Percentiles rank a stretch among this genome's conserved stretches.
Conservation (phyloP, 1,284 basidiomycete species). For the Trichosporon faecale region DNA sequence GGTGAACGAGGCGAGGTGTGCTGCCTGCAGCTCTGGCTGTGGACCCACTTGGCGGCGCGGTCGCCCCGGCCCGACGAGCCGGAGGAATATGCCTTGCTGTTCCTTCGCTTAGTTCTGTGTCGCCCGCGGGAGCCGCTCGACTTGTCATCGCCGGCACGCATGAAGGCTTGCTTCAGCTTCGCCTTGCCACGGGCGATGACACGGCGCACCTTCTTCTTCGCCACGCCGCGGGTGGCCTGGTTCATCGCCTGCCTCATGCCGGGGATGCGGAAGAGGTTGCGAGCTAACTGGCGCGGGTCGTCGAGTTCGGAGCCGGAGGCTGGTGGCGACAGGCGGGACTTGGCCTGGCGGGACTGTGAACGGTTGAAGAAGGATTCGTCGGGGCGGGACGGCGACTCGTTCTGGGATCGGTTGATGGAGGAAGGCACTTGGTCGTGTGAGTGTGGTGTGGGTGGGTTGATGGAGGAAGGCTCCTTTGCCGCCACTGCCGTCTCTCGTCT, state of each 20-base stretch:
- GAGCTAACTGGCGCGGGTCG: not conserved
- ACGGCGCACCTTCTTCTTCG: not conserved
- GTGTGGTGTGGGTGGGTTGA: not conserved
- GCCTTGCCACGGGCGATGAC: not conserved
- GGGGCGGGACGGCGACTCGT: not conserved
- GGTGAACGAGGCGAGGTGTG: not conserved
- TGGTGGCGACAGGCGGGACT: not conserved
- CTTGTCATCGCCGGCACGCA: not conserved
- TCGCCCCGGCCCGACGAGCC: not conserved
- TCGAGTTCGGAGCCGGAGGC: not conserved
- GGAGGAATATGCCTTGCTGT: not conserved
- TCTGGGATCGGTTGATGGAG: not conserved
- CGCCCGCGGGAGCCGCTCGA: not conserved
- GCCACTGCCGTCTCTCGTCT: not conserved
- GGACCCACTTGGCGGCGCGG: not conserved
- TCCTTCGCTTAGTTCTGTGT: not conserved
- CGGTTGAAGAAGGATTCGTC: not conserved
- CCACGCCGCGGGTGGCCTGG: not conserved
- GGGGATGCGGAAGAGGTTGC: not conserved
- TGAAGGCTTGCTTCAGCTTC: constrained; percentile 1
- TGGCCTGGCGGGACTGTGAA: not conserved
- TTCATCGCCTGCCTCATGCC: not conserved
- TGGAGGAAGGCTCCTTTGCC: not conserved
- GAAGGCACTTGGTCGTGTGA: not conserved
- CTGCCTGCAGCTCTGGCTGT: not conserved